Percentiles rank a stretch among this genome's conserved stretches.
These are phyloP conservation scores for Plasmodium gaboni DNA, from an alignment of 169 alveolate genomes.

Conservation along the genomic window DNA sequence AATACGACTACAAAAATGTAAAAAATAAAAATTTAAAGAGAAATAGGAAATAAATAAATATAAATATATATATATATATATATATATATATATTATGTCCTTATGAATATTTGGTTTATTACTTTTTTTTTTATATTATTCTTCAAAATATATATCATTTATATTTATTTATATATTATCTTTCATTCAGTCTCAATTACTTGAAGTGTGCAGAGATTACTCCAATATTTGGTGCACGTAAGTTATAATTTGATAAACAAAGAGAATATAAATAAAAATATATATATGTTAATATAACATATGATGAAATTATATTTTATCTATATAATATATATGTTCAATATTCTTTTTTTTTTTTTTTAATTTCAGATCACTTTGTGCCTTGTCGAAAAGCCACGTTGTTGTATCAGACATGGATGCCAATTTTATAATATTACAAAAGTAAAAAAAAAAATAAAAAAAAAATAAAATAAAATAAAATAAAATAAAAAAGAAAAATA, in stretches of 20 bases:
- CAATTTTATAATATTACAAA: constrained; percentile 50
- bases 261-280: background rate
- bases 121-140: background rate
- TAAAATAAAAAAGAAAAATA: too few relatives aligned
- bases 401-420: constrained; percentile 49
- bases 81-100: background rate
- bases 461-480: background rate
- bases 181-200: constrained; percentile 13
- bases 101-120: background rate
- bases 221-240: constrained; percentile 74
- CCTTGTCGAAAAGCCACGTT: constrained; percentile 47
- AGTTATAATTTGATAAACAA: background rate
- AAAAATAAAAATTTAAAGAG: background rate
- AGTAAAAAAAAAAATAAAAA: constrained; percentile 37
- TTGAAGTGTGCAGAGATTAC: constrained; percentile 71
- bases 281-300: background rate
- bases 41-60: background rate
- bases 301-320: background rate
- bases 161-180: too few relatives aligned
- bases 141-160: too few relatives aligned
- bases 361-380: constrained; percentile 36
- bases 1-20: constrained; percentile 62
- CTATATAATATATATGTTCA: background rate
- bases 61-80: background rate
- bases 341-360: background rate